A percentile compares a stretch with the other conserved stretches of the same genome.
phyloP scores from a whole-genome alignment of 1,284 basidiomycete species.

The Sanguinoderma infundibulare region DNA sequence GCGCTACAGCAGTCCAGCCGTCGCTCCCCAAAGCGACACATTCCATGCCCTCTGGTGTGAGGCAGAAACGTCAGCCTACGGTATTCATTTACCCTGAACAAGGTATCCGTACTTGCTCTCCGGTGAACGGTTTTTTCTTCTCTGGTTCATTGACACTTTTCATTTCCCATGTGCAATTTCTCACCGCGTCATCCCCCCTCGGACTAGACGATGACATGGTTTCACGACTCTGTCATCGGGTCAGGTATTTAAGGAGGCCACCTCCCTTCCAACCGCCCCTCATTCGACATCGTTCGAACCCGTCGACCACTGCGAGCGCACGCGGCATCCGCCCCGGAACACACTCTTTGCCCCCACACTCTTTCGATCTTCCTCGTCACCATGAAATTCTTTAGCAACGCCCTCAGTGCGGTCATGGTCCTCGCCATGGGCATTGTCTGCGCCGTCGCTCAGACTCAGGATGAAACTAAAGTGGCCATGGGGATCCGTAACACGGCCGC shows the following conservation, averaged over 20 bases:
- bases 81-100: too few relatives aligned
- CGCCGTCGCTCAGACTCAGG: not conserved
- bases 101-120: too few relatives aligned
- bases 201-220: too few relatives aligned
- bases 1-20: too few relatives aligned
- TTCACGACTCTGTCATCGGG: too few relatives aligned
- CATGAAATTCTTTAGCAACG: constrained; percentile 11
- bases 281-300: constrained; percentile 6
- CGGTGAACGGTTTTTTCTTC: too few relatives aligned
- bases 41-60: too few relatives aligned
- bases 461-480: not conserved
- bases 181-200: too few relatives aligned
- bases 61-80: too few relatives aligned
- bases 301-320: not conserved
- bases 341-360: not conserved
- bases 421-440: not conserved
- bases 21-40: too few relatives aligned
- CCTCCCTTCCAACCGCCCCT: not conserved
- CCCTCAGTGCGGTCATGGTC: not conserved
- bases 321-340: not conserved
- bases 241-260: not conserved
- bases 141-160: too few relatives aligned
- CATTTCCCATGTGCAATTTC: not conserved
- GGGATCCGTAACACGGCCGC: not conserved
- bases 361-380: not conserved